These are phyloP conservation scores for Ganoderma meredithae DNA, from an alignment of 1,284 basidiomycete species.

Conservation along the genomic window DNA sequence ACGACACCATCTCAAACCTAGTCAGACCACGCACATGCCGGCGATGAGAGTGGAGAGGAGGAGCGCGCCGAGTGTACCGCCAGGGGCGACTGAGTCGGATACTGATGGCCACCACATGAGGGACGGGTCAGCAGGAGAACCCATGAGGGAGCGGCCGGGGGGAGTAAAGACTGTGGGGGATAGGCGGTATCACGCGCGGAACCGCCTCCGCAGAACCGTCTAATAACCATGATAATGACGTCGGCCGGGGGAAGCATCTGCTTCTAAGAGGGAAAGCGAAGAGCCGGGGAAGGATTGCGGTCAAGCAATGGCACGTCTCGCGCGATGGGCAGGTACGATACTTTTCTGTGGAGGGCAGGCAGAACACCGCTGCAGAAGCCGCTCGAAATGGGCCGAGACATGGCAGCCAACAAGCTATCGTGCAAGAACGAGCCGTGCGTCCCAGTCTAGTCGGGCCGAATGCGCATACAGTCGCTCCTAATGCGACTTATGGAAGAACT, in stretches of 20 bases:
- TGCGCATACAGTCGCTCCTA: not conserved
- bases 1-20: constrained; percentile 18
- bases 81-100: constrained; percentile 22
- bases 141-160: constrained; percentile 1
- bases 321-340: not conserved
- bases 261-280: constrained; percentile 15
- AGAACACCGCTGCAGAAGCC: not conserved
- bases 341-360: not conserved
- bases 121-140: not conserved
- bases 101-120: constrained; percentile 29
- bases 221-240: constrained; percentile 12
- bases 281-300: not conserved
- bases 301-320: not conserved
- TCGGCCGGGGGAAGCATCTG: not conserved
- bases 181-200: not conserved
- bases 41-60: constrained; percentile 26
- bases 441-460: not conserved
- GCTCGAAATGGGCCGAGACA: not conserved
- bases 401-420: not conserved
- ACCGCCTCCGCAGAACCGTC: not conserved
- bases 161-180: constrained; percentile 10
- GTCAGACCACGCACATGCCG: constrained; percentile 23
- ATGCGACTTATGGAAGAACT: constrained; percentile 4
- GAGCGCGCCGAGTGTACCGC: constrained; percentile 26
- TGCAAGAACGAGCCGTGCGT: not conserved